phyloP scores from a whole-genome alignment of 202 grass and related monocot genomes.

The Hordeum pubiflorum region DNA sequence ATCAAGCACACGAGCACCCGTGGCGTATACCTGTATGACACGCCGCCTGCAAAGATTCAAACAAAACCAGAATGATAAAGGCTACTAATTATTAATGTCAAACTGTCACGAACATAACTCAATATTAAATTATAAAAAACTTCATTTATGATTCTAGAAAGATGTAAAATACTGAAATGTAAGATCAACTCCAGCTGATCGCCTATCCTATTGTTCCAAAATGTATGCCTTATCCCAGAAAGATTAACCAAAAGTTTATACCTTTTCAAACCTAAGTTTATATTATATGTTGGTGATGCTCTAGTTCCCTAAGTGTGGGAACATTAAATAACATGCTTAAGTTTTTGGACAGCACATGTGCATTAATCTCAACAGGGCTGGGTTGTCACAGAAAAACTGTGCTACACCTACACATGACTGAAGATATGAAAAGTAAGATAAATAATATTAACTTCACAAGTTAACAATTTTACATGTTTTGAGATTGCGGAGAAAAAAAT shows the following conservation, averaged over 20 bases:
- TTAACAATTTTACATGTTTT: background rate
- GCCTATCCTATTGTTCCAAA: too few species aligned
- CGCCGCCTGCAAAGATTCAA: conserved; percentile 55
- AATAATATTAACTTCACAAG: background rate
- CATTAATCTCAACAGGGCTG: background rate
- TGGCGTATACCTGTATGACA: conserved; percentile 78
- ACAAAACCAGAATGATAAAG: conserved; percentile 16
- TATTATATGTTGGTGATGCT: background rate
- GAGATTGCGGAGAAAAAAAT: background rate
- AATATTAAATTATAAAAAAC: background rate
- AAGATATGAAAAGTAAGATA: background rate
- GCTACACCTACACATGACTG: background rate
- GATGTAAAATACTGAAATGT: background rate
- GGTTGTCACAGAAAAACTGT: background rate
- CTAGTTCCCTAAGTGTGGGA: background rate
- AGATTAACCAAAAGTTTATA: background rate
- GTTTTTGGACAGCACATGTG: background rate
- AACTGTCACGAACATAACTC: background rate
- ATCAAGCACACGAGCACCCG: conserved; percentile 94
- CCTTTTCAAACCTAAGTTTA: background rate
- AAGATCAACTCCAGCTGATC: background rate
- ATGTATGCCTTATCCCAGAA: background rate
- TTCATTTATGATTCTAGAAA: background rate
- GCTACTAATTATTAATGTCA: background rate
- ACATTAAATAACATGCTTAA: background rate